These are phyloP conservation scores for Apiotrichum veenhuisii DNA, from an alignment of 1,284 basidiomycete species.

Conservation along the genomic window DNA sequence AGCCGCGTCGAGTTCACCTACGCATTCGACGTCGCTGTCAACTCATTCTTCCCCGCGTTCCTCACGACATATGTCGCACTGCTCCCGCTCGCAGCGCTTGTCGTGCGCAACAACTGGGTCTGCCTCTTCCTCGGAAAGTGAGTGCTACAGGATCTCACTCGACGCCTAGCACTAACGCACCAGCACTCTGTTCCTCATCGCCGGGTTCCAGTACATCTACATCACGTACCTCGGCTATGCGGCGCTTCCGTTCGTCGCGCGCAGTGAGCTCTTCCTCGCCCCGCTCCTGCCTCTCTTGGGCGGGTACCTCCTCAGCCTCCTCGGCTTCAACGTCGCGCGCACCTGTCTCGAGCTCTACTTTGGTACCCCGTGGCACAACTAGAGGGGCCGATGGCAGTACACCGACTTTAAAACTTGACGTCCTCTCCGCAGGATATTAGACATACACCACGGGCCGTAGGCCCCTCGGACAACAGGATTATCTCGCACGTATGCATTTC, in stretches of 20 bases:
- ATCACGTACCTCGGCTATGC: constrained; percentile 79
- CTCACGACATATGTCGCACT: constrained; percentile 81
- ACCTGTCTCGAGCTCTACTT: constrained; percentile 75
- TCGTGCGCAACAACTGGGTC: constrained; percentile 81
- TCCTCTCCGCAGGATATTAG: no score
- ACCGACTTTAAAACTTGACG: no score
- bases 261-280: constrained; percentile 77
- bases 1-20: constrained; percentile 83
- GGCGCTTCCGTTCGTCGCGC: constrained; percentile 87
- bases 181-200: constrained; percentile 74
- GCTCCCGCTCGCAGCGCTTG: constrained; percentile 73
- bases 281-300: constrained; percentile 79
- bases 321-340: constrained; percentile 84
- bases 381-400: no score
- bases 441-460: no score
- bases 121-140: constrained; percentile 85
- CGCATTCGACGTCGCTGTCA: constrained; percentile 91
- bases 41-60: constrained; percentile 89
- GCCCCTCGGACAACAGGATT: no score
- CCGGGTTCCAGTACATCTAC: constrained; percentile 81
- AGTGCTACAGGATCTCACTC: constrained; percentile 10
- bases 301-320: constrained; percentile 74
- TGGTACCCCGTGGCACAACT: constrained; percentile 48
- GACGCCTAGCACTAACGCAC: neutral
- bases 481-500: no score